Conservation (phyloP, 2,329 filamentous ascomycete species). For the Clarireedia hainanense region DNA sequence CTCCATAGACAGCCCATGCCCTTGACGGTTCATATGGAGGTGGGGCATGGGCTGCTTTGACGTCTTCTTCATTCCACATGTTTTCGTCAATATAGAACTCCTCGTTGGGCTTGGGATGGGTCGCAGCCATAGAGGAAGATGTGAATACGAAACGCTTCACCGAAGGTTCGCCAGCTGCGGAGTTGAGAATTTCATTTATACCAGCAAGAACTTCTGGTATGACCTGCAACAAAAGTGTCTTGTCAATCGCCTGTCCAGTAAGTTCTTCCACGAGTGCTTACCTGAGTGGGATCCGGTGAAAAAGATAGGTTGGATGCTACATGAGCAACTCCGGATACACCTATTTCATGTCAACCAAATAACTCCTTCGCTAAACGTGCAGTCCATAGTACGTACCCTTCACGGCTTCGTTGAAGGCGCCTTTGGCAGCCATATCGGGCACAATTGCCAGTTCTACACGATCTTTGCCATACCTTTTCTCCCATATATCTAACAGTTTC, state of each 20-base stretch:
- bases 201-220: constrained; percentile 30
- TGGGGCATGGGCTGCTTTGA: constrained; percentile 31
- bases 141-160: constrained; percentile 36
- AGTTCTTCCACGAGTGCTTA: constrained; percentile 15
- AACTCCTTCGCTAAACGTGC: neutral
- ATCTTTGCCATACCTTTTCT: constrained; percentile 28
- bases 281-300: constrained; percentile 31
- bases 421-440: constrained; percentile 27
- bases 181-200: constrained; percentile 27
- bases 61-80: constrained; percentile 31
- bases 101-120: constrained; percentile 17
- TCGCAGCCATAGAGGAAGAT: constrained; percentile 24
- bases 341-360: neutral
- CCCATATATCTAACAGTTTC: constrained; percentile 29
- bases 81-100: constrained; percentile 21
- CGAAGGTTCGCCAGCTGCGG: constrained; percentile 28
- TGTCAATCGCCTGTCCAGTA: neutral
- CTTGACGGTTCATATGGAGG: constrained; percentile 26
- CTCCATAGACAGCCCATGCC: constrained; percentile 28
- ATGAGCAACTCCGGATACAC: constrained; percentile 31
- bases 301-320: constrained; percentile 31
- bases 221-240: neutral
- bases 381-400: constrained; percentile 12
- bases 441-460: constrained; percentile 31
- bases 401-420: constrained; percentile 24